phyloP scores from a whole-genome alignment of 2,329 filamentous ascomycete species.

The Trichoderma sp. region DNA sequence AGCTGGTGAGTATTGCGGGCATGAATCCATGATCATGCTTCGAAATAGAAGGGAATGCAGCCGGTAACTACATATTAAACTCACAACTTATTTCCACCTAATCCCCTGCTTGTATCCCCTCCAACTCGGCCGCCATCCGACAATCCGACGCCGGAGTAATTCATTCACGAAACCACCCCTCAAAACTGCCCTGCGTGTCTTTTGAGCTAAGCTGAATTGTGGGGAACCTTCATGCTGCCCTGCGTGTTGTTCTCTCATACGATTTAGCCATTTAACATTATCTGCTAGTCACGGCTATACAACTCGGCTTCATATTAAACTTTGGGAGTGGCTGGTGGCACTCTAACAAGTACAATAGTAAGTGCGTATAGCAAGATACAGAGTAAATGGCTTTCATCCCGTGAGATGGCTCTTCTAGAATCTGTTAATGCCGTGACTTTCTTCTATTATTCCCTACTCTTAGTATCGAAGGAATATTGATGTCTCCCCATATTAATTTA shows the following conservation, averaged over 20 bases:
- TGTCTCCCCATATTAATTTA: not conserved
- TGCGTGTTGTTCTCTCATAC: not conserved
- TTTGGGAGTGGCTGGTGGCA: not conserved
- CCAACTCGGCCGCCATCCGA: not conserved
- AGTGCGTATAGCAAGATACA: not conserved
- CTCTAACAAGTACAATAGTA: not conserved
- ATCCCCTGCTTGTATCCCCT: not conserved
- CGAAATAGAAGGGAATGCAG: not conserved
- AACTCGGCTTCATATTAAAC: not conserved
- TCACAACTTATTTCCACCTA: not conserved
- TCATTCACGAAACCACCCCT: not conserved
- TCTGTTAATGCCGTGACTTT: not conserved
- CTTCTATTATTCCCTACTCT: not conserved
- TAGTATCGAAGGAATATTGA: not conserved
- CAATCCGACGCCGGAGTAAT: not conserved
- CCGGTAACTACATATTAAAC: not conserved
- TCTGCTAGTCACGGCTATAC: not conserved
- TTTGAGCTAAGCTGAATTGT: not conserved
- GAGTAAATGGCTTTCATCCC: not conserved
- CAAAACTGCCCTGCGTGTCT: conserved; percentile 4
- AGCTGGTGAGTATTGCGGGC: not conserved
- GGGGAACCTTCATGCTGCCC: not conserved
- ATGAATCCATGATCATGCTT: not conserved
- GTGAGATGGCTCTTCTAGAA: not conserved
- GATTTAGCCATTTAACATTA: conserved; percentile 10